Evolutionary conservation across 306 rosid species (phyloP), one percentile per base, ranked within the genome.

Genomic region (Dryas alaskensis): DNA sequence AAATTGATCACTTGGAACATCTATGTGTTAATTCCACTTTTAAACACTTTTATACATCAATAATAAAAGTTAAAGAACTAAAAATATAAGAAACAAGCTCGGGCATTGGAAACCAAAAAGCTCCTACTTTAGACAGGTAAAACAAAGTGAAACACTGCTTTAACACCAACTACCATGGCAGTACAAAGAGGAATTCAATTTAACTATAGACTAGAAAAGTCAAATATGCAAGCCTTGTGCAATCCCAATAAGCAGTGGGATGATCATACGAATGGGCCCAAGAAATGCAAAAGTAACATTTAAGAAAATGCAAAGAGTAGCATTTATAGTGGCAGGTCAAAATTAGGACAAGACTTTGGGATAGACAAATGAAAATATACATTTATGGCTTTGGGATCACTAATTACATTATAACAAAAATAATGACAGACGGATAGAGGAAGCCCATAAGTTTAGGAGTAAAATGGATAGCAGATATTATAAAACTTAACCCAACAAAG

Each of bases 401-500:
- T 17, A 54, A 47, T 65, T 52, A 47, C 10, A 47, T 46, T 14
- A 66, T 17, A 66, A 22, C 16, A 16, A 37, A 12, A 31, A 4
- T 17, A 10, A 2, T 52, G 16, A 69, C 37, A 53, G 22, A 39
- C 0, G 12, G 3, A 5, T 2, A 5, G 44, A 50, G 5, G 44
- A 42, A 50, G 31, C 48, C 4, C 13, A 48, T 55, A 31, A 31
- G 4, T 31, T 60, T 17, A 4, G 13, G 7, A 39, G 61, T 51
- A 0, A 1, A 42, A 69, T 16, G 2, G 16, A 27, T 39, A n/a
- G 49, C 37, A 14, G 7, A 48, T 37, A 3, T 49, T 7, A 25
- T 6, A 47, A 27, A 67, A 50, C 44, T 3, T 11, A 67, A 48
- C 31, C 61, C 67, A 73, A 12, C 47, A 76, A 76, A 59, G 60